Percentiles rank a stretch among this genome's conserved stretches.
Conservation (phyloP, 306 rosid genomes). For the Medicago truncatula region DNA sequence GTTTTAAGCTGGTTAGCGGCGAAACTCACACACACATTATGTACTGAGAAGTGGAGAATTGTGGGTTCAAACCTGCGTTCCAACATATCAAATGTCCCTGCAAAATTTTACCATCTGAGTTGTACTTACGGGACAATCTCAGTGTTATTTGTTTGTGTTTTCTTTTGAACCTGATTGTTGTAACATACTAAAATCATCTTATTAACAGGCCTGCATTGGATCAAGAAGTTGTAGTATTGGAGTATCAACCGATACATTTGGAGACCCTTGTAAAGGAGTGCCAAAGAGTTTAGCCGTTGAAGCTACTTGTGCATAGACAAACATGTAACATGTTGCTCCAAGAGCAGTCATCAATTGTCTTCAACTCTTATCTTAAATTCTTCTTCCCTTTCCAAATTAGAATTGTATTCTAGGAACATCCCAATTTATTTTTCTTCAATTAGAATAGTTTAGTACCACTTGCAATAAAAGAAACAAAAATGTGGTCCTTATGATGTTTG, state of each 20-base stretch:
- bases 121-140: too few relatives aligned
- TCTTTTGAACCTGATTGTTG: background rate
- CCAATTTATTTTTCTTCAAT: background rate
- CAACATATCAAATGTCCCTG: too few relatives aligned
- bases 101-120: too few relatives aligned
- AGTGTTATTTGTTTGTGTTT: background rate
- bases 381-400: slow-evolving; percentile 27
- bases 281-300: slow-evolving; percentile 95
- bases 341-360: slow-evolving; percentile 22
- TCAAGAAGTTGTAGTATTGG: slow-evolving; percentile 70
- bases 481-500: slow-evolving; percentile 35
- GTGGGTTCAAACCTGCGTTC: too few relatives aligned
- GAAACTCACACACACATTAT: too few relatives aligned
- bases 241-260: slow-evolving; percentile 67
- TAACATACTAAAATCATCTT: background rate
- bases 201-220: slow-evolving; percentile 85
- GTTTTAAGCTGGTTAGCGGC: too few relatives aligned
- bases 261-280: slow-evolving; percentile 79
- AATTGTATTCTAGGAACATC: slow-evolving; percentile 33
- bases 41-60: too few relatives aligned
- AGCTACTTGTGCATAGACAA: slow-evolving; percentile 71
- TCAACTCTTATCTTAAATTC: slow-evolving; percentile 35
- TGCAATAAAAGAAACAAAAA: slow-evolving; percentile 40
- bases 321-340: slow-evolving; percentile 22
- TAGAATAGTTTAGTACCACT: slow-evolving; percentile 23